phyloP scores from a whole-genome alignment of 2,329 filamentous ascomycete species.

The Sclerotinia spermophila region DNA sequence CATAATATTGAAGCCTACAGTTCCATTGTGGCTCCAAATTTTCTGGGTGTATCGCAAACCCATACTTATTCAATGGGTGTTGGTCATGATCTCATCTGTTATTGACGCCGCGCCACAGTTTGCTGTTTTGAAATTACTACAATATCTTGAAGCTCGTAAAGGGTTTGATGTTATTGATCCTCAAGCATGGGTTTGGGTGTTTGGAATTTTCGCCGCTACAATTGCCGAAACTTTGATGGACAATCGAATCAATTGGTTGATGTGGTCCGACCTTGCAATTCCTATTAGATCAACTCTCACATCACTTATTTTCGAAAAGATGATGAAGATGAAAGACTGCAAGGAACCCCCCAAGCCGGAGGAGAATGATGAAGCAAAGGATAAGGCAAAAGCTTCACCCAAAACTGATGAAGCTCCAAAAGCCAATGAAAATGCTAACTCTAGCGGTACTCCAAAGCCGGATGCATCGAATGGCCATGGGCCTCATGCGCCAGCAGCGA shows the following conservation, averaged over 20 bases:
- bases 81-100: constrained; percentile 20
- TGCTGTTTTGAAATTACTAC: constrained; percentile 26
- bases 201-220: constrained; percentile 21
- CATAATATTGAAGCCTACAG: constrained; percentile 41
- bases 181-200: constrained; percentile 27
- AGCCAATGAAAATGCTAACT: constrained; percentile 8
- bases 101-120: constrained; percentile 29
- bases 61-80: constrained; percentile 44
- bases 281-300: constrained; percentile 66
- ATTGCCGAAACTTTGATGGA: constrained; percentile 23
- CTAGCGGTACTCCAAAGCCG: neutral
- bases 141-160: constrained; percentile 25
- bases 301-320: constrained; percentile 69
- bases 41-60: constrained; percentile 32
- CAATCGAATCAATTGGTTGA: constrained; percentile 26
- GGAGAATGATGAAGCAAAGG: constrained; percentile 12
- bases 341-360: constrained; percentile 42
- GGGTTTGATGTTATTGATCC: constrained; percentile 22
- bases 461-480: neutral
- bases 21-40: constrained; percentile 53
- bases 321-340: constrained; percentile 68
- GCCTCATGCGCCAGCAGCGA: neutral
- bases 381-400: constrained; percentile 7
- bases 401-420: constrained; percentile 1
- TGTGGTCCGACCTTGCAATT: constrained; percentile 24